Base-by-base conservation (phyloP, 2,329 filamentous ascomycete species). In the Xylaria sp. region DNA sequence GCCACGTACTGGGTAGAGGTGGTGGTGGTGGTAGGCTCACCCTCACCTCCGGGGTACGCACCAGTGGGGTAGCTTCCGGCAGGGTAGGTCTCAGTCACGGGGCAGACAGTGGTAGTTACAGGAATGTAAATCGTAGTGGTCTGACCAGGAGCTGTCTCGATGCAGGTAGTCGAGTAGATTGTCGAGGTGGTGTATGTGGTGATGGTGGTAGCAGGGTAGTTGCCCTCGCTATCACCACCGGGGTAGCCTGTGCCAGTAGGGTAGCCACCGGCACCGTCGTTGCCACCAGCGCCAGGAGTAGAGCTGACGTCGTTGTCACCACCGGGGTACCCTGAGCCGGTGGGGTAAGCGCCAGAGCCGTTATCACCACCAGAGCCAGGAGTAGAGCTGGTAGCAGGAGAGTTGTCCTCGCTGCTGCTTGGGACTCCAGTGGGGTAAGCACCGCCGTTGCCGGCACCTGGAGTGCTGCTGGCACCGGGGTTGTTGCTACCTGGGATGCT, bases 131-230 rank as follows among this genome's bases (percentile, higher is more conserved):
- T 62, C 9, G 69, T 71, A 2, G 69, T 69, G 2, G 70, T 66
- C 35, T 37, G 35, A 14, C 35, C 35, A 37, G 35, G 35, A 15
- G 35, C 35, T 3, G 35, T 37, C 35, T 37, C 35, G 12, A 37
- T 37, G 51, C 66, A 65, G 11, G 70, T 64, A 17, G 71, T 74
- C n/a, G 67, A 46, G 62, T 73, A 75, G 59, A 75, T 69, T 35
- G 73, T 75, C 35, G 73, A 74, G 21, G 74, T 77, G 38, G 73
- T 75, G 49, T 67, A 60, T 15, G 19, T 14, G 31, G 45, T 7
- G 35, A 43, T 46, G 21, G 25, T 58, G 57, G 57, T 63, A 9
- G 55, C 37, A 28, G 60, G 47, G 49, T 45, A 51, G 38, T n/a
- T 55, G 19, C 17, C 33, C 37, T 51, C 46, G 53, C 55, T 51